Evolutionary conservation across 106 monocot genomes (phyloP).

Genomic region (Allium cepa): DNA sequence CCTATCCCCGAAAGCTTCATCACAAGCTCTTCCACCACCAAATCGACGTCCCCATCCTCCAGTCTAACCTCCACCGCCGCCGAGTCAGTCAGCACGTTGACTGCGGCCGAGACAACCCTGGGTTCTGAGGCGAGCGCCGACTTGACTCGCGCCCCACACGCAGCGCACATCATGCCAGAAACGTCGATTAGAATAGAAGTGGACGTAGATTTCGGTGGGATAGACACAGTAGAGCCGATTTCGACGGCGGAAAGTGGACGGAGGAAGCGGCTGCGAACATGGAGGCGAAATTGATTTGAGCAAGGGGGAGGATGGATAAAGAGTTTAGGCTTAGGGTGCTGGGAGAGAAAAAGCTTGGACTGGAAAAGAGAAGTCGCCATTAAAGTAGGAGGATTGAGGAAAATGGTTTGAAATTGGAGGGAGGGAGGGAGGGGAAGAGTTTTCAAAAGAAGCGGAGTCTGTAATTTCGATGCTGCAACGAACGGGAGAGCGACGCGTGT

Average conservation of each 20-base stretch:
- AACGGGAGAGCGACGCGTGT: too few relatives aligned
- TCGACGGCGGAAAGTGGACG: slow-evolving; percentile 52
- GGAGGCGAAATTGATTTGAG: too few relatives aligned
- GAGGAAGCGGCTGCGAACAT: slow-evolving; percentile 6
- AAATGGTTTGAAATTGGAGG: slow-evolving; percentile 3
- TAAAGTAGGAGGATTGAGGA: too few relatives aligned
- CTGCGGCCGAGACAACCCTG: slow-evolving; percentile 80
- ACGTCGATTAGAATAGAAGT: slow-evolving; percentile 78
- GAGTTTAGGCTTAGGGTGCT: background rate
- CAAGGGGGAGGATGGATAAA: too few relatives aligned
- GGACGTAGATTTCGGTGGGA: background rate
- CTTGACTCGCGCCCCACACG: slow-evolving; percentile 73
- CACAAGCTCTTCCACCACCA: slow-evolving; percentile 53
- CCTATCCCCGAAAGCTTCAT: slow-evolving; percentile 63
- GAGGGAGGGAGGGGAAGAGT: background rate
- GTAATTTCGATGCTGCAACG: too few relatives aligned
- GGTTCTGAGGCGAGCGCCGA: slow-evolving; percentile 55
- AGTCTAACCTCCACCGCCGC: slow-evolving; percentile 57
- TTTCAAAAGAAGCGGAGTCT: background rate
- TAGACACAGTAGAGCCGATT: slow-evolving; percentile 23
- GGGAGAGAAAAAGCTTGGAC: slow-evolving; percentile 5
- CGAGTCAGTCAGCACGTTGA: slow-evolving; percentile 81
- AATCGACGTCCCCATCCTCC: slow-evolving; percentile 19
- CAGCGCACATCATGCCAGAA: slow-evolving; percentile 96
- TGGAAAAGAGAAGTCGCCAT: slow-evolving; percentile 26